Conservation (phyloP, 202 grass and related monocot species). For the Bolboschoenoplectus hybrid region DNA sequence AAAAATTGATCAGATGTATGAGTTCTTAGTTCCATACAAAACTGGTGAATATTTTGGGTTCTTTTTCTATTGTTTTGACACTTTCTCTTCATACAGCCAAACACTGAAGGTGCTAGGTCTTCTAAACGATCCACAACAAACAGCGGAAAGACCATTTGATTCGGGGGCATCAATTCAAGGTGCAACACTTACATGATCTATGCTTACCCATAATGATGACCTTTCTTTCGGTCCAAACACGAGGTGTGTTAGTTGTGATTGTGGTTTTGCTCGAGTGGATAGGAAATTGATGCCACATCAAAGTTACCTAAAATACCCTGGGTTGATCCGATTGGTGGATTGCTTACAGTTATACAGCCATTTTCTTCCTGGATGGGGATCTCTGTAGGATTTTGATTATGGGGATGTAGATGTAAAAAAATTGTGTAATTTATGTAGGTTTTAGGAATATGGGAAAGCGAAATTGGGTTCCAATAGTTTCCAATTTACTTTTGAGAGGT, state of each 20-base stretch:
- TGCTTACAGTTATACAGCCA: background rate
- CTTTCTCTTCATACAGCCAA: slow-evolving; percentile 54
- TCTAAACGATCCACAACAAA: slow-evolving; percentile 63
- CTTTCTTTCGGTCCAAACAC: slow-evolving; percentile 19
- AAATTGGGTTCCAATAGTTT: slow-evolving; percentile 27
- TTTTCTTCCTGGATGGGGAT: background rate
- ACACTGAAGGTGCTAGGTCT: slow-evolving; percentile 74
- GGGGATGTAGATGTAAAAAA: slow-evolving; percentile 29
- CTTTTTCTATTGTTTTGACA: background rate
- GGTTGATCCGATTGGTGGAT: background rate
- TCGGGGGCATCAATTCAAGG: slow-evolving; percentile 70
- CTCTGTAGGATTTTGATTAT: background rate
- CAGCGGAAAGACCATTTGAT: slow-evolving; percentile 59
- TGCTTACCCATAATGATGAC: background rate
- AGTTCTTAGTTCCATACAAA: slow-evolving; percentile 18
- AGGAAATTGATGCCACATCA: background rate
- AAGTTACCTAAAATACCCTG: slow-evolving; percentile 11
- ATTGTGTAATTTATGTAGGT: slow-evolving; percentile 38
- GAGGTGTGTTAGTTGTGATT: background rate
- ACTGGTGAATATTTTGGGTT: background rate
- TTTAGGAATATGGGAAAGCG: slow-evolving; percentile 13
- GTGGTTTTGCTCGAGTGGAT: background rate
- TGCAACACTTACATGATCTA: slow-evolving; percentile 61
- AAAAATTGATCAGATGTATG: background rate
- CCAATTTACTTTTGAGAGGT: background rate